Base-by-base conservation (phyloP, 768 basidiomycete species). In the Leccinum variicolor region DNA sequence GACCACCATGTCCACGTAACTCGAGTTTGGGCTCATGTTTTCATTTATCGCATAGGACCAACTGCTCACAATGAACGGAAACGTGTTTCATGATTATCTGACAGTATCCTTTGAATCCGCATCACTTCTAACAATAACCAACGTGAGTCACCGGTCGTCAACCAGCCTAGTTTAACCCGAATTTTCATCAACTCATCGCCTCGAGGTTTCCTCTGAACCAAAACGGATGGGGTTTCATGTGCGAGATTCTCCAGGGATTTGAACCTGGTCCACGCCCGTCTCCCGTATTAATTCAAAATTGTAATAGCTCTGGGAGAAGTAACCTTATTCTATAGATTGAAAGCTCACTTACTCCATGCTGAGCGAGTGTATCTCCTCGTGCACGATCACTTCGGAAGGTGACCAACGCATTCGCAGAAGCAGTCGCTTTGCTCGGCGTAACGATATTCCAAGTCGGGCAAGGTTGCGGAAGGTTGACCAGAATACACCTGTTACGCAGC, bases 201-300 rank as follows among this genome's bases (percentile, higher is more conserved):
- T 70, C 67, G 2, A 50, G 56, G 43, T 67, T 70, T 51, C 69
- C 69, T 47, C 36, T 63, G 45, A 70, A 66, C 68, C 69, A 68
- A 53, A 64, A 64, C 15, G 66, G 69, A 55, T 70, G 69, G 15
- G 53, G 60, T 31, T 66, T 70, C 64, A 68, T 62, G 41, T 63
- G 60, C 43, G 62, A 59, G 33, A 69, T 64, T 53, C 69, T 56
- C 68, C 64, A 70, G 15, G 68, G 64, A 19, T 69, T 68, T 10
- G 48, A 55, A 9, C 60, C 57, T 14, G 60, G 10, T 63, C 60
- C 34, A 39, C 50, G 1, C 55, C 54, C 8, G 50, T 10, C 34
- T 64, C 60, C 25, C 69, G 65, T 46, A 61, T 43, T 7, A 69
- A 51, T 11, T 64, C 69, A 54, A 68, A 69, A 19, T 59, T 70